Evolutionary conservation across 1,284 basidiomycete genomes (phyloP).

Genomic region (Mycosarcoma maydis): DNA sequence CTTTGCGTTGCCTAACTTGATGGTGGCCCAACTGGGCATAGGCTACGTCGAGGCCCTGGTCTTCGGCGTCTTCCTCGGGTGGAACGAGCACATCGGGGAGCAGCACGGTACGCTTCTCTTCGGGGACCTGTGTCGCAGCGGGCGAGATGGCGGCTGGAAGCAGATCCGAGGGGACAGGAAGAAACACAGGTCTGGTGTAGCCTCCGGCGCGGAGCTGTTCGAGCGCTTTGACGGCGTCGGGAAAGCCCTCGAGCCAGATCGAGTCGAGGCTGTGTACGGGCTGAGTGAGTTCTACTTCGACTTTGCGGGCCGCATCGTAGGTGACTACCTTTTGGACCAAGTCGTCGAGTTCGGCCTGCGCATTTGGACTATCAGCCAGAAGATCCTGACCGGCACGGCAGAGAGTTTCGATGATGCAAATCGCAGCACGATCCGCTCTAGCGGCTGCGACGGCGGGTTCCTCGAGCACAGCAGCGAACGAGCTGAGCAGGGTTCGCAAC

Average conservation of each 20-base stretch:
- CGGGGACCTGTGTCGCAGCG: constrained; percentile 23
- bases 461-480: constrained; percentile 84
- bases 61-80: constrained; percentile 55
- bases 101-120: constrained; percentile 26
- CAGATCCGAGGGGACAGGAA: constrained; percentile 57
- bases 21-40: constrained; percentile 33
- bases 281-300: constrained; percentile 46
- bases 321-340: constrained; percentile 52
- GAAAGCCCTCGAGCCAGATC: constrained; percentile 59
- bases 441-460: constrained; percentile 89
- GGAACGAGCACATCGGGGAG: constrained; percentile 59
- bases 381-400: constrained; percentile 60
- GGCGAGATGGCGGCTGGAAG: constrained; percentile 56
- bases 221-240: constrained; percentile 55
- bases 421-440: constrained; percentile 82
- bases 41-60: constrained; percentile 53
- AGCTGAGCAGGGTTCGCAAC: constrained; percentile 79
- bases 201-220: constrained; percentile 30
- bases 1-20: constrained; percentile 31
- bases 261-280: constrained; percentile 43
- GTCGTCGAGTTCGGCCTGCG: constrained; percentile 50
- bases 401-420: constrained; percentile 87
- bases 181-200: constrained; percentile 51
- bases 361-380: constrained; percentile 16
- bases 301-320: constrained; percentile 53